Evolutionary conservation across 768 basidiomycete genomes (phyloP), one percentile per base, ranked within the genome.

Genomic region (Amanita molliuscula): DNA sequence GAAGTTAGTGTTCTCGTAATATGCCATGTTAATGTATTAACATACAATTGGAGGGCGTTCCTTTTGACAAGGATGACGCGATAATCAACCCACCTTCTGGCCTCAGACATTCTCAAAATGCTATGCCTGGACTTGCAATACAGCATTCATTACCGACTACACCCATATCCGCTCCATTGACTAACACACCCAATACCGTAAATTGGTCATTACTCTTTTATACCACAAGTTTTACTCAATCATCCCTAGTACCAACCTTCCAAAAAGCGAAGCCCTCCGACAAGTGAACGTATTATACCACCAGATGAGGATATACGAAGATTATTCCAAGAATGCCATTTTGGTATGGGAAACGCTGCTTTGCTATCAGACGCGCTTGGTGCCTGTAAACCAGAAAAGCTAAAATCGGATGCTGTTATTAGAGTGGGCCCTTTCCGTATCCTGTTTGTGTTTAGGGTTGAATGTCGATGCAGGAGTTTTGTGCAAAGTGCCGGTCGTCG

Each of bases 281-380:
- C 61, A 13, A 61, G 65, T 16, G 71, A 71, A 53, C 67, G 69
- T 35, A 69, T 71, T 34, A 72, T 93, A 31, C 82, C 90, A 0
- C 77, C 67, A 16, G 88, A 93, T 35, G 91, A 95, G 56, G 89
- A 96, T 57, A 87, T 92, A 44, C 73, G 83, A 10, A 74, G 87
- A 13, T 65, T 96, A 44, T 80, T 88, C 57, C 81, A 90, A 56
- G 93, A 96, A 62, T 91, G 90, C 64, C 82, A 79, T 53, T 79
- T 91, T 34, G 91, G 84, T 2, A 76, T 76, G 49, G 85, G 85
- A n/a, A 90, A 91, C 57, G 90, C 92, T 0, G 67, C 71, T 37
- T 57, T 94, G 7, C 70, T 95, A 11, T 75, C 76, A 13, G 80
- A 93, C 59, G 77, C 88, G 1, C 67, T 94, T 47, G 73, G 75